Evolutionary conservation across 129 eudicot species (phyloP), one percentile per base, ranked within the genome.

Genomic region (Mikania micrantha): DNA sequence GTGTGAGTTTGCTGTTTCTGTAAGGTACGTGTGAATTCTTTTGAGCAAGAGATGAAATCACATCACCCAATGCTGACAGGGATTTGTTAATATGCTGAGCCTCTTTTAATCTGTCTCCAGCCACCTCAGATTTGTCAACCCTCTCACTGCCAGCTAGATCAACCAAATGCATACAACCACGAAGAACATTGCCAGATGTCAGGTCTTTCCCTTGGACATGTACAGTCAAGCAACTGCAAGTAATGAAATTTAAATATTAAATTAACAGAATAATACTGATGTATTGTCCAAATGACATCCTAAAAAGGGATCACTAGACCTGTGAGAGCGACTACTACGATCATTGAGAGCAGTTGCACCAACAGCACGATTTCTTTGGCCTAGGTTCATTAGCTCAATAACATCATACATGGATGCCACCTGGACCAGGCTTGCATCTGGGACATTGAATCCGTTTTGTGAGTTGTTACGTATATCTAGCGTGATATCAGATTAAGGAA

Each of bases 281-380:
- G 21, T 50, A 35, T 44, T 44, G 32, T 4, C 36, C 20, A 57
- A 41, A 47, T 59, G 53, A n/a, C 54, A 72, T 78, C 22, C 49
- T 34, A n/a, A 35, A 39, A 12, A 61, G 48, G 15, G 31, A 66
- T 58, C 44, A 50, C 16, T 15, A 64, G 39, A 88, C 99, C 99
- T 94, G 83, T 94, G 99, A 77, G 99, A 94, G 49, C 99, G 99
- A 81, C 99, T 94, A 75, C 99, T 94, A 11, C 99, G 95, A 67
- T 94, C 99, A 78, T 94, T 94, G 27, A 94, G 90, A 42, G 99
- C 99, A 49, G 99, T 94, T 67, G 99, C 93, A 75, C 99, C 95
- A 21, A 94, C 99, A 28, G 73, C 94, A 49, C 99, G 91, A 61
- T 87, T 89, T 73, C 80, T 78, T 21, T 84, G 88, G 49, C 99